Conservation (phyloP, 306 rosid genomes). For the Citrullus colocynthis region DNA sequence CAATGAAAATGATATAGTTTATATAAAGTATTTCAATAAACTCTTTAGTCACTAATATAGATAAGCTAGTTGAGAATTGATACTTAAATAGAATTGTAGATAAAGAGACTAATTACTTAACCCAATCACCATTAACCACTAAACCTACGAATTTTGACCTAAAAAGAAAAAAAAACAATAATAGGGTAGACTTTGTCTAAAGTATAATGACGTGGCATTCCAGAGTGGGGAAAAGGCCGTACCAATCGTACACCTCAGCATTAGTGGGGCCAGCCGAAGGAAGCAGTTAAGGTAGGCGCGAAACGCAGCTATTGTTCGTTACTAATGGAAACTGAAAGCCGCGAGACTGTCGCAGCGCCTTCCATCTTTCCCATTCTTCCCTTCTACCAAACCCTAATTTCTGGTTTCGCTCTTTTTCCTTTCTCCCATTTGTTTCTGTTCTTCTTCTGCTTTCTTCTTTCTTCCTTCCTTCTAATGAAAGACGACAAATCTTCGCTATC, state of each 20-base stretch:
- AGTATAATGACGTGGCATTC: not conserved
- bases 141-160: not conserved
- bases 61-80: no score
- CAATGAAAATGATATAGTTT: no score
- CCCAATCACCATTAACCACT: no score
- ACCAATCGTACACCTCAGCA: not conserved
- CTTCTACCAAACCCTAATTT: conserved; percentile 28
- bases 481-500: not conserved
- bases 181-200: not conserved
- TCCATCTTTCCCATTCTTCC: conserved; percentile 8
- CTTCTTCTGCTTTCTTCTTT: not conserved
- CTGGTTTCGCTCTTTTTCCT: conserved; percentile 1
- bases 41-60: no score
- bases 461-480: not conserved
- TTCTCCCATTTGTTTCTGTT: not conserved
- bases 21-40: no score
- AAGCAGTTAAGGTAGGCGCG: conserved; percentile 19
- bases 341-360: conserved; percentile 25
- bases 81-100: no score
- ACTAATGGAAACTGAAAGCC: conserved; percentile 15
- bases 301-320: conserved; percentile 14
- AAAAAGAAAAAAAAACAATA: no score
- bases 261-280: not conserved
- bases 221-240: not conserved
- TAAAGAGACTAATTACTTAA: no score